Conservation (phyloP, 1,284 basidiomycete genomes). For the Ustilago xerochloae region DNA sequence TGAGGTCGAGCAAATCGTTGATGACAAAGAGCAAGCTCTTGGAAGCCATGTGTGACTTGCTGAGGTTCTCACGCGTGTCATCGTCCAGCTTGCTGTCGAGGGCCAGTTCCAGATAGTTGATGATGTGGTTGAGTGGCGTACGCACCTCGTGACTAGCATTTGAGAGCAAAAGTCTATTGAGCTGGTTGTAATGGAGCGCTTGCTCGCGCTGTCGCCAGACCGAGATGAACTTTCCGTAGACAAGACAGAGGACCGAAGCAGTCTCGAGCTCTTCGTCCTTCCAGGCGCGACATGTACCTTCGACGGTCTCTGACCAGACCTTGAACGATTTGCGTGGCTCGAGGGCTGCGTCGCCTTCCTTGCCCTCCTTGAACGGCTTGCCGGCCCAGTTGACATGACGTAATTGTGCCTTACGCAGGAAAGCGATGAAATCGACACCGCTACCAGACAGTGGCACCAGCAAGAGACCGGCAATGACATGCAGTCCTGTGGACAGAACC, state of each 20-base stretch:
- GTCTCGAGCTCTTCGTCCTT: constrained; percentile 89
- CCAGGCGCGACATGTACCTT: constrained; percentile 80
- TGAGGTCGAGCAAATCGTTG: constrained; percentile 86
- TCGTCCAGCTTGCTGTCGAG: constrained; percentile 81
- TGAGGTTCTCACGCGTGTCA: constrained; percentile 83
- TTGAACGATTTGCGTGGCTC: constrained; percentile 65
- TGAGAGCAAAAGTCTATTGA: constrained; percentile 83
- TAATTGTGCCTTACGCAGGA: constrained; percentile 81
- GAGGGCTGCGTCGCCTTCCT: constrained; percentile 50
- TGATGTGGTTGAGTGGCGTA: constrained; percentile 66
- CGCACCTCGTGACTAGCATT: constrained; percentile 88
- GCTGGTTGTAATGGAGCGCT: constrained; percentile 79
- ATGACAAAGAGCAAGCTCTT: constrained; percentile 76
- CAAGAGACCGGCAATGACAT: constrained; percentile 81
- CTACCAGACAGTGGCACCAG: constrained; percentile 74
- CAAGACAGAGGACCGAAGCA: constrained; percentile 83
- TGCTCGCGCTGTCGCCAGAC: constrained; percentile 88
- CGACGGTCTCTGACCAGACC: constrained; percentile 81
- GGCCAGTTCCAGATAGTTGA: constrained; percentile 82
- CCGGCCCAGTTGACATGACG: constrained; percentile 63
- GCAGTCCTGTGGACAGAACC: constrained; percentile 76
- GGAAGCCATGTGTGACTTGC: constrained; percentile 82
- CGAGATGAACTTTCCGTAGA: constrained; percentile 86
- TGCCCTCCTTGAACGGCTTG: constrained; percentile 76
- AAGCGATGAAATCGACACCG: constrained; percentile 76